These are phyloP conservation scores for Cucurbita pepo DNA, from an alignment of 306 rosid genomes.

Conservation along the genomic window DNA sequence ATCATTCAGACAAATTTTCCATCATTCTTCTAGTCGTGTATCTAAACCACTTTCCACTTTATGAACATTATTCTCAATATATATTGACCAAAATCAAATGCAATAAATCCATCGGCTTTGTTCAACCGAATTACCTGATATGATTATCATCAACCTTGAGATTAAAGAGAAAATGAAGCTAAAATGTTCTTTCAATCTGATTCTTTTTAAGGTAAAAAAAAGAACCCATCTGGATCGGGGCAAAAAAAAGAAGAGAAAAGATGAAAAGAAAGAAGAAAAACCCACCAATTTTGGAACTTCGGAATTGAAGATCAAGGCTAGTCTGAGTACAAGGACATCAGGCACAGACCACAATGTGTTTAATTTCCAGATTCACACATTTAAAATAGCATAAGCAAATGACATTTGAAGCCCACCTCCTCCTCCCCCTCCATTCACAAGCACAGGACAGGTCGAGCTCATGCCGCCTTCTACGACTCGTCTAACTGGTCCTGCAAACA, in stretches of 20 bases:
- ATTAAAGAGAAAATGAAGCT: not conserved
- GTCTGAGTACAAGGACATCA: conserved; percentile 4
- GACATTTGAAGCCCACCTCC: conserved; percentile 62
- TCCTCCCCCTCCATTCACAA: conserved; percentile 18
- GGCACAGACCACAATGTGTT: conserved; percentile 1
- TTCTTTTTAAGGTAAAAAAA: not conserved
- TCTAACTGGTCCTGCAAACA: conserved; percentile 69
- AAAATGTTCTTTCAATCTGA: not conserved
- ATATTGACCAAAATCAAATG: not conserved
- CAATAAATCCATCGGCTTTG: not conserved
- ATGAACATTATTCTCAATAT: not conserved
- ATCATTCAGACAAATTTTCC: not conserved
- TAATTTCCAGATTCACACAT: conserved; percentile 20
- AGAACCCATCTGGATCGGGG: not conserved
- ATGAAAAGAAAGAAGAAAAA: not conserved
- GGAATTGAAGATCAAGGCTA: conserved; percentile 1
- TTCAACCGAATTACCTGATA: not conserved
- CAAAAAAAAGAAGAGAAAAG: too few relatives aligned
- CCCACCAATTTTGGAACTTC: not conserved
- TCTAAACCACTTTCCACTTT: not conserved
- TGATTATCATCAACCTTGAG: not conserved
- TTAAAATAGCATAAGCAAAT: conserved; percentile 27
- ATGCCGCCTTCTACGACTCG: conserved; percentile 42
- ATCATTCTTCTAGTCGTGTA: not conserved
- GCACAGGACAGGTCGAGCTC: conserved; percentile 21